Evolutionary conservation across 257 asterid genomes (phyloP).

Genomic region (Oldenlandia corymbosa): DNA sequence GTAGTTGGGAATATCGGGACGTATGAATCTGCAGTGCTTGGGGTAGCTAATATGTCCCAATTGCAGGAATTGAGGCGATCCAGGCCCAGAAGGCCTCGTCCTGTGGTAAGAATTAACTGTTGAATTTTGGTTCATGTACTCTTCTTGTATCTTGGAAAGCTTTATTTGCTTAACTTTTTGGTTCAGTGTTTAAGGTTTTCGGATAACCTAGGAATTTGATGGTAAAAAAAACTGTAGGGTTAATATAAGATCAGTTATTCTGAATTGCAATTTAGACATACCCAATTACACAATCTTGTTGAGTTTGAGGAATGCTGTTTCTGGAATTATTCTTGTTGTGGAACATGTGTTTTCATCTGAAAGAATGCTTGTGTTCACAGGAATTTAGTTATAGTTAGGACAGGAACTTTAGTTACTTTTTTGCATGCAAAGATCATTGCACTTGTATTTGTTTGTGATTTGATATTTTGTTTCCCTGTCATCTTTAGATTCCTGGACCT

Average conservation of each 20-base stretch:
- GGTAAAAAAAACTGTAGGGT: too few relatives aligned
- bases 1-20: conserved; percentile 67
- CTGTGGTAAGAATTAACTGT: conserved; percentile 43
- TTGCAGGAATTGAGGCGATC: conserved; percentile 49
- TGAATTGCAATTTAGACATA: too few relatives aligned
- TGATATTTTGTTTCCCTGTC: conserved; percentile 3
- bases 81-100: conserved; percentile 63
- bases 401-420: not conserved
- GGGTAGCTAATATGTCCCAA: conserved; percentile 59
- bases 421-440: not conserved
- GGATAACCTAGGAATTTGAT: too few relatives aligned
- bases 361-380: not conserved
- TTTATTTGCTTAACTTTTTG: not conserved
- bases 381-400: not conserved
- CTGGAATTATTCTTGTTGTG: too few relatives aligned
- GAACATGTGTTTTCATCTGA: not conserved
- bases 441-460: not conserved
- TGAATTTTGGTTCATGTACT: not conserved
- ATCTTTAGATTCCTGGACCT: conserved; percentile 74
- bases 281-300: too few relatives aligned
- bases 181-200: too few relatives aligned
- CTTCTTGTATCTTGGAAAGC: not conserved
- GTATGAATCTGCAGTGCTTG: conserved; percentile 77
- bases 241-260: too few relatives aligned
- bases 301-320: too few relatives aligned